Evolutionary conservation across 2,329 filamentous ascomycete genomes (phyloP), one percentile per base, ranked within the genome.

Genomic region (Tetracladium maxilliforme): DNA sequence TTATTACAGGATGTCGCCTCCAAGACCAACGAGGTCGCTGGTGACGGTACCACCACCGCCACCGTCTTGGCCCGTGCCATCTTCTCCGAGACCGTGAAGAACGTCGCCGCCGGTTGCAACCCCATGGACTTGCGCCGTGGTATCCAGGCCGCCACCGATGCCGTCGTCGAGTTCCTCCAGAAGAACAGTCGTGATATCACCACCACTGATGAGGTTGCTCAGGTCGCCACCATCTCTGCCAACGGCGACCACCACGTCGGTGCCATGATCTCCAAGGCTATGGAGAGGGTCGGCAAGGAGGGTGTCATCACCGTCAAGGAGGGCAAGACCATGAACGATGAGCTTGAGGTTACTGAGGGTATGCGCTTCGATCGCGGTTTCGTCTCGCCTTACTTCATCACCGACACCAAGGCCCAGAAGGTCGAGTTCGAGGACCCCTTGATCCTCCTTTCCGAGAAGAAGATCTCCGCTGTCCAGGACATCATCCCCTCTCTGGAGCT

Each of bases 201-300:
- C 43, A 98, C 90, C 30, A 92, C 81, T 50, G 83, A 76, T 45
- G 90, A 98, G 68, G 83, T 98, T 47, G 84, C 87, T 26, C 90
- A 98, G 64, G 90, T 98, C 33, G 90, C 90, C 38, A 95, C 90
- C 44, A 98, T 98, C 61, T 87, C 77, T 42, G 90, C 90, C 54
- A 98, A 98, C 60, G 90, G 90, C 41, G 90, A 98, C 51, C 73
- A 72, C 31, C 86, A 94, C 61, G 82, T 98, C 47, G 90, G 90
- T 44, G 76, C 83, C 60, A 72, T 98, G 50, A 90, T 98, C 54
- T 86, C 90, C 50, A 94, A 75, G 51, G 90, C 90, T 42, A 98
- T 98, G 90, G 90, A 98, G 71, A 93, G 92, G 71, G 90, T 98
- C 36, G 90, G 90, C 58, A 98, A 98, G 72, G 90, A 98, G 66